Evolutionary conservation across 2,329 filamentous ascomycete species (phyloP), one percentile per base, ranked within the genome.

Genomic region (Sarocladiaceae sp.): DNA sequence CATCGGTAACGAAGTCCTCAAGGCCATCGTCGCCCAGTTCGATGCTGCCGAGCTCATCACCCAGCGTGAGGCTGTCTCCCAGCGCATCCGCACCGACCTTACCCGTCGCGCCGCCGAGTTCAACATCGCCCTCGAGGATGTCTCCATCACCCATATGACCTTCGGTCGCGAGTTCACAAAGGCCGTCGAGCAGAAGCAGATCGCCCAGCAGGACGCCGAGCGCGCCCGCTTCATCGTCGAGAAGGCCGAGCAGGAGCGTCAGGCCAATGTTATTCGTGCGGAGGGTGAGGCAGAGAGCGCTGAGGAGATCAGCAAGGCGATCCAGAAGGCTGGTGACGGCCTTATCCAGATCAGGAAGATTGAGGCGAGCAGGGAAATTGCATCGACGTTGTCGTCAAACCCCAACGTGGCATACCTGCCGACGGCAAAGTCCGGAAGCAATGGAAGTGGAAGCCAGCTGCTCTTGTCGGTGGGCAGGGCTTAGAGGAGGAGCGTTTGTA

Each of bases 111-210:
- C 93, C 39, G 73, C 83, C 59, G 93, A 98, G 68, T 98, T 98
- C 82, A 95, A 98, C 76, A 98, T 98, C 62, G 88, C 89, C 21
- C 87, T 98, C 44, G 93, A 98, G 70, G 93, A 98, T 62, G 93
- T 98, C 48, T 95, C 88, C 62, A 98, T 98, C 68, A 98, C 93
- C 50, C 93, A 98, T 78, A 98, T 98, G 93, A 98, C 93, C 44
- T 98, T 98, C 64, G 93, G 93, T 56, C 91, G 91, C 68, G 93
- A 98, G 70, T 98, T 98, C 76, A 98, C 93, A 49, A 87, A 88
- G 68, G 93, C 93, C 53, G 93, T 98, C 59, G 93, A 98, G 74
- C 93, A 98, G 80, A 98, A 98, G 82, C 93, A 98, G 76, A 98
- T 98, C 66, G 93, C 93, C 45, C 93, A 98, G 73, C 93, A 98